Percentiles rank a stretch among this genome's conserved stretches.
Evolutionary conservation across 2,329 filamentous ascomycete genomes (phyloP).

Genomic region (Rachicladosporium sp.): DNA sequence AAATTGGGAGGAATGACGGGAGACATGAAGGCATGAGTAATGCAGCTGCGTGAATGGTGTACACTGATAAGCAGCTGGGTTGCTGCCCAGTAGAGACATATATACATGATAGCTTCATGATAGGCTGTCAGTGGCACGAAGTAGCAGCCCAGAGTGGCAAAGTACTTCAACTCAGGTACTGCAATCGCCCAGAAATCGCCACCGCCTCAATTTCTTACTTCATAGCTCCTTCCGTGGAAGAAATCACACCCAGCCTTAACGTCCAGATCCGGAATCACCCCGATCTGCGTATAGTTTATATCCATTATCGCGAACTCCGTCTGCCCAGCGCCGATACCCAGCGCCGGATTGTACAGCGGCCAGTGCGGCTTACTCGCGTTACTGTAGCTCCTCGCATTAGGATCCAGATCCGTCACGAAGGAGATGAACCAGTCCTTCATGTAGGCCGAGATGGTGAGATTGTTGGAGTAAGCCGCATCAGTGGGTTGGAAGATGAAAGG

Average conservation of each 20-base stretch:
- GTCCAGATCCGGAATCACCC: constrained; percentile 12
- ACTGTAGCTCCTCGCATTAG: constrained; percentile 14
- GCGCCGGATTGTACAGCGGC: constrained; percentile 15
- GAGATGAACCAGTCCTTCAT: constrained; percentile 24
- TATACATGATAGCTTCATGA: no score
- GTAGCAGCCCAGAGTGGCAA: no score
- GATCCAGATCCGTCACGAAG: constrained; percentile 24
- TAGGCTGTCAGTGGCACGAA: no score
- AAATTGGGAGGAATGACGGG: no score
- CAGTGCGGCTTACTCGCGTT: constrained; percentile 18
- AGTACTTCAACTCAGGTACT: no score
- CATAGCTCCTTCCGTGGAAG: constrained; percentile 13
- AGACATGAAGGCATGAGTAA: no score
- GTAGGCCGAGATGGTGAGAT: constrained; percentile 21
- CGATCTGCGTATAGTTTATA: constrained; percentile 15
- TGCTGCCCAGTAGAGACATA: no score
- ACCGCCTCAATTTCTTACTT: constrained; percentile 10
- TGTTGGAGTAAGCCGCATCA: constrained; percentile 11
- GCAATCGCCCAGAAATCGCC: no score
- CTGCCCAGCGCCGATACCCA: background rate
- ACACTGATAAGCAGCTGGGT: no score
- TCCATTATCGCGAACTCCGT: constrained; percentile 12
- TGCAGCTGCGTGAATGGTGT: no score
- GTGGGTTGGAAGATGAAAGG: constrained; percentile 12
- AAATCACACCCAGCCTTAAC: constrained; percentile 13